Evolutionary conservation across 2,329 filamentous ascomycete species (phyloP), one percentile per base, ranked within the genome.

Genomic region (Penicillium freii): DNA sequence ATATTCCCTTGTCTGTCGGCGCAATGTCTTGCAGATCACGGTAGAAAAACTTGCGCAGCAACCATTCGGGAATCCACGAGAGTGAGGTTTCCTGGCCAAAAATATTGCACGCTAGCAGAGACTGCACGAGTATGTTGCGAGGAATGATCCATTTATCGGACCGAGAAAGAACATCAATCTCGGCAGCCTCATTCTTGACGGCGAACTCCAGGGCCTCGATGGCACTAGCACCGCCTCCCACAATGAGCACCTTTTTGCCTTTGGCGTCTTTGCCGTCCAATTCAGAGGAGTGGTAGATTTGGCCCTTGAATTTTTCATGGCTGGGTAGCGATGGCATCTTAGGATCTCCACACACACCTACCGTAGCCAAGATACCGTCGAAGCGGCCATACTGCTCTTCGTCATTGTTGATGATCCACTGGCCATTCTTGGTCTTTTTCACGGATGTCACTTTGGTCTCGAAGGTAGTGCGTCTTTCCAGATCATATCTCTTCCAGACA

Each of bases 91-190:
- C 89, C 44, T 88, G 85, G 1, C 90, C 91, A 58, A 92, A 87
- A 51, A 94, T 82, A 72, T 95, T 95, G 66, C 91, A 77, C 2
- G 89, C 84, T 1, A 96, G 82, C 1, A 95, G 78, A 1, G 84
- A 79, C 69, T 95, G 87, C 50, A 94, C 80, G 43, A 94, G 48
- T 0, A 89, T 79, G 63, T 95, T 94, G 9, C 91, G 83, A 0
- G 91, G 91, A 51, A 93, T 92, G 61, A 94, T 90, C 90, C 90
- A 93, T 72, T 93, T 94, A 66, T 93, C 90, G 15, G 86, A 89
- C 23, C 91, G 82, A 0, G 90, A 85, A 10, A 95, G 81, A 31
- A 95, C 86, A 56, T 86, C 87, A 0, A 87, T 87, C 66, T 90
- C 85, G 8, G 79, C 77, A 0, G 90, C 90, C 4, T 85, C 81